Conservation (phyloP, 805 yeast species). For the Wickerhamiella cacticola region DNA sequence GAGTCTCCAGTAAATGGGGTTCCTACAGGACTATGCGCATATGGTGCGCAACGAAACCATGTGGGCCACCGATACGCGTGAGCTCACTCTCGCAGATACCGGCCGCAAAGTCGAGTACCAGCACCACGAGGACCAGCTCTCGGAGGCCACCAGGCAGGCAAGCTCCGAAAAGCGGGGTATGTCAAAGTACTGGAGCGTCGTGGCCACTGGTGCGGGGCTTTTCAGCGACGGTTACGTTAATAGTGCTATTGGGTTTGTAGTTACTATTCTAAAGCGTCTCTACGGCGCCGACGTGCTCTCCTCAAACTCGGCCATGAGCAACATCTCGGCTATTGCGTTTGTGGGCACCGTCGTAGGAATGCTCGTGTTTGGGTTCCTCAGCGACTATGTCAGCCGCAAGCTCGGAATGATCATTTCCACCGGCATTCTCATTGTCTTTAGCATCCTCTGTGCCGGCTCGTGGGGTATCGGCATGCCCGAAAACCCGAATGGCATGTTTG, state of each 20-base stretch:
- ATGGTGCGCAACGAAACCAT: conserved; percentile 9
- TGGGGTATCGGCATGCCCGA: conserved; percentile 61
- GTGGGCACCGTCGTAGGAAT: conserved; percentile 88
- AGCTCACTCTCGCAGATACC: conserved; percentile 4
- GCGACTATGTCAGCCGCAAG: conserved; percentile 74
- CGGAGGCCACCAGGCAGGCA: background rate
- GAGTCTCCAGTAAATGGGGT: background rate
- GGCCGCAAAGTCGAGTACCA: background rate
- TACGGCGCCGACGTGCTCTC: conserved; percentile 50
- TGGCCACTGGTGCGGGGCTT: conserved; percentile 83
- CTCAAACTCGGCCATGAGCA: conserved; percentile 56
- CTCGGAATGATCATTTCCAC: conserved; percentile 74
- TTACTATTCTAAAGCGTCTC: conserved; percentile 52
- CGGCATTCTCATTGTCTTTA: conserved; percentile 57
- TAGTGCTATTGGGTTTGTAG: conserved; percentile 67
- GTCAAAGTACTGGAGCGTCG: conserved; percentile 49
- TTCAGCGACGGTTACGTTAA: conserved; percentile 91
- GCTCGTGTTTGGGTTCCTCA: conserved; percentile 62
- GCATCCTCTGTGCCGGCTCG: conserved; percentile 68
- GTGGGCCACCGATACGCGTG: conserved; percentile 8
- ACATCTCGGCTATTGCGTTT: conserved; percentile 78
- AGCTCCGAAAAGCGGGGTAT: conserved; percentile 2
- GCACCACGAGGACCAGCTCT: background rate
- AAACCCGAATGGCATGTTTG: conserved; percentile 61
- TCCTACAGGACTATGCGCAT: background rate